These are phyloP conservation scores for Aspergillus intermedius DNA, from an alignment of 2,329 filamentous ascomycete species.

Conservation along the genomic window DNA sequence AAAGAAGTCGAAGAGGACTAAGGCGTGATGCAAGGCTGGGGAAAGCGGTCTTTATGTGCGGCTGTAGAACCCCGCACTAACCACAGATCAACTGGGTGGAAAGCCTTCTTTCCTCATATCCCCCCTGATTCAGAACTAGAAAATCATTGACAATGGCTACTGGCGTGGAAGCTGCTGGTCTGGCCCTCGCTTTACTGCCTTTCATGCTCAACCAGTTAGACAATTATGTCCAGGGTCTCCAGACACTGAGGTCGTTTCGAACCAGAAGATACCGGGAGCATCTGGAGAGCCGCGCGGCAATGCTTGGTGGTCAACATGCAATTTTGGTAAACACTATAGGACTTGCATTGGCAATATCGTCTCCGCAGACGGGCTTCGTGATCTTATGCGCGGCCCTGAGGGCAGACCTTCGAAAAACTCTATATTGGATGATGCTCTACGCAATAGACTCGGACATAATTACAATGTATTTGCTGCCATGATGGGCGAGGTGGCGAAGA, in stretches of 20 bases:
- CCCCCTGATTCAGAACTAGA: background rate
- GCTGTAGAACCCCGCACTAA: background rate
- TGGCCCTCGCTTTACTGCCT: conserved; percentile 17
- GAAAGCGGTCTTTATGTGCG: background rate
- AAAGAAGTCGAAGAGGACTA: no score
- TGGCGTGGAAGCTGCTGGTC: conserved; percentile 11
- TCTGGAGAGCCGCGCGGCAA: conserved; percentile 6
- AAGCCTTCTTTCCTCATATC: background rate
- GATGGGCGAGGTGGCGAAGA: conserved; percentile 1
- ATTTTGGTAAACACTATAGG: conserved; percentile 8
- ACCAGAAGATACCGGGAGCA: conserved; percentile 8
- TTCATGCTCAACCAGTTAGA: conserved; percentile 19
- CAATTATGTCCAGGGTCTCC: conserved; percentile 13
- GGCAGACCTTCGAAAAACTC: conserved; percentile 1
- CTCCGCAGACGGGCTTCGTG: conserved; percentile 5
- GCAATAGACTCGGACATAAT: background rate
- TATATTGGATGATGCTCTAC: conserved; percentile 1
- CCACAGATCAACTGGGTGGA: background rate
- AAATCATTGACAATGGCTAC: background rate
- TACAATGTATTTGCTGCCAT: conserved; percentile 7
- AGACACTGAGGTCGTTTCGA: conserved; percentile 10
- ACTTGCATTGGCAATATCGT: conserved; percentile 3
- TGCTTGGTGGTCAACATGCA: conserved; percentile 4
- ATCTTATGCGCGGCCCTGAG: conserved; percentile 4
- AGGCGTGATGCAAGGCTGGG: no score